Conservation (phyloP, 306 rosid species). For the Acacia confusa region DNA sequence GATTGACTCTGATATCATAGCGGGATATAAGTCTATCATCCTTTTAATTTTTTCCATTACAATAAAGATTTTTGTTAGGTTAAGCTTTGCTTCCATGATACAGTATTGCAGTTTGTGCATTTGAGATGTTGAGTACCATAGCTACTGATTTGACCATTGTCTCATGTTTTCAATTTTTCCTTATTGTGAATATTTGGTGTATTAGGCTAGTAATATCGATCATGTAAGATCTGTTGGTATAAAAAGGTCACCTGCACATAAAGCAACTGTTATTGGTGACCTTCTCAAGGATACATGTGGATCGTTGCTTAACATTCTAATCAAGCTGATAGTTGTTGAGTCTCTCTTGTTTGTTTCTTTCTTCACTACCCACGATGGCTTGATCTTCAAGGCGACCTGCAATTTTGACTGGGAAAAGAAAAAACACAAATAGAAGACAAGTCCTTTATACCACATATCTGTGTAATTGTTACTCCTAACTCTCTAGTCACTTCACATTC, state of each 20-base stretch:
- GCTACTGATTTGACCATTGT: background rate
- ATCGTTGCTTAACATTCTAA: slow-evolving; percentile 96
- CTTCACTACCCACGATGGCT: slow-evolving; percentile 93
- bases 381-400: slow-evolving; percentile 67
- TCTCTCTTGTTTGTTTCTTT: slow-evolving; percentile 94
- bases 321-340: slow-evolving; percentile 96
- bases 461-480: slow-evolving; percentile 1
- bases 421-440: background rate
- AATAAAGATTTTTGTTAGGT: too few relatives aligned
- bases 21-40: too few relatives aligned
- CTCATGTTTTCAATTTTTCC: background rate
- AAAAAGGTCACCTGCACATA: slow-evolving; percentile 87
- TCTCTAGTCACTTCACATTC: slow-evolving; percentile 21
- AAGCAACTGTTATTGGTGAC: slow-evolving; percentile 96
- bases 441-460: background rate
- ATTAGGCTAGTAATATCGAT: slow-evolving; percentile 86
- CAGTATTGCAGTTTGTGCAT: too few relatives aligned
- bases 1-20: too few relatives aligned
- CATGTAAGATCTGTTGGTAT: slow-evolving; percentile 95
- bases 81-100: slow-evolving; percentile 20
- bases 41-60: too few relatives aligned
- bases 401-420: background rate
- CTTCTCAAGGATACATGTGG: slow-evolving; percentile 97
- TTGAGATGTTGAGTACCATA: too few relatives aligned
- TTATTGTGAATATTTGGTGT: slow-evolving; percentile 1